These are phyloP conservation scores for Polygonum aviculare DNA, from an alignment of 148 eudicot genomes.

Conservation along the genomic window DNA sequence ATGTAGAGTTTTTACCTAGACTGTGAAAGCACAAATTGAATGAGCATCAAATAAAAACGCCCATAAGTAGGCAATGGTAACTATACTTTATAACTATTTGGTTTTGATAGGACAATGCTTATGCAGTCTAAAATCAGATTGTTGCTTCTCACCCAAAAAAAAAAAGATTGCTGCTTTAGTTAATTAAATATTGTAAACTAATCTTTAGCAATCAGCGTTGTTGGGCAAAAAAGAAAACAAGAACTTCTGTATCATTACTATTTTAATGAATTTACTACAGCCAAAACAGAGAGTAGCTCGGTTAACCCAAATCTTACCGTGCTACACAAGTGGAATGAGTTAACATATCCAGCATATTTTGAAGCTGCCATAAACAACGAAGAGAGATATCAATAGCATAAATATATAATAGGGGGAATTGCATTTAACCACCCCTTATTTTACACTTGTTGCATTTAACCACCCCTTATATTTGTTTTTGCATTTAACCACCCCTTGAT, in stretches of 20 bases:
- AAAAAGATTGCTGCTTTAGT: not conserved
- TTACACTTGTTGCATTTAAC: too few species aligned
- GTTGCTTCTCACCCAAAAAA: not conserved
- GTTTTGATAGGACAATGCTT: too few species aligned
- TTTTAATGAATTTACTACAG: not conserved
- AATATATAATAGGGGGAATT: too few species aligned
- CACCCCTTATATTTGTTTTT: too few species aligned
- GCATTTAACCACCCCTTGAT: too few species aligned
- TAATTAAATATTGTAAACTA: not conserved
- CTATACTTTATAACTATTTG: not conserved
- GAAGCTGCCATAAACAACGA: slow-evolving; percentile 55
- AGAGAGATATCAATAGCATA: not conserved
- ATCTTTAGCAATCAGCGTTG: not conserved
- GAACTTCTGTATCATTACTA: not conserved
- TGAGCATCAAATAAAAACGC: not conserved
- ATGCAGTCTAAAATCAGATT: not conserved
- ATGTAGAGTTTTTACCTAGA: not conserved
- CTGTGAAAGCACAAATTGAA: not conserved
- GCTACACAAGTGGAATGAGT: slow-evolving; percentile 83
- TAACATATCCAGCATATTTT: slow-evolving; percentile 86
- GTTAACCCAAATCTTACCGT: slow-evolving; percentile 42
- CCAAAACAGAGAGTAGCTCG: not conserved
- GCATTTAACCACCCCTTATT: too few species aligned
- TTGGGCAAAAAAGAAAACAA: not conserved
- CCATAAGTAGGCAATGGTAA: too few species aligned